Base-by-base conservation (phyloP, 495 filamentous ascomycete genomes). In the Neohortaea acidophila region DNA sequence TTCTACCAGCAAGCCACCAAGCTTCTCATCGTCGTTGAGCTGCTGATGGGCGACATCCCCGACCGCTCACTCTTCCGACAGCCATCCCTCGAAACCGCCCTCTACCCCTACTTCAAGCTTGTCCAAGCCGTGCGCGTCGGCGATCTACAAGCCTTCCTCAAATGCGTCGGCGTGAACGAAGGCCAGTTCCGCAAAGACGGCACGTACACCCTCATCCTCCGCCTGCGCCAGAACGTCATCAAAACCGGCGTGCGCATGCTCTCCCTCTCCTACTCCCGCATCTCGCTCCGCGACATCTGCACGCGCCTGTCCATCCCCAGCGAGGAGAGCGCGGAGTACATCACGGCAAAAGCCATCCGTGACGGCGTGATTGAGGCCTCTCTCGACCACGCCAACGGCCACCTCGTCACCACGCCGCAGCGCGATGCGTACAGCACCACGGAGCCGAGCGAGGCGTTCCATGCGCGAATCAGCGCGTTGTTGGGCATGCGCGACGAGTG, bases 161-260 rank as follows among this genome's bases (percentile, higher is more conserved):
- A 75, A 37, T 77, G 78, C 45, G 81, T 94, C 39, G 75, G 77
- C 44, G 70, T 72, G 14, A 74, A 94, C 60, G 77, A 73, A 38
- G 72, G 76, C 17, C 79, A 77, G 12, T 97, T 96, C 75, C 74
- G 81, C 33, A 77, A 78, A 38, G 91, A 97, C 58, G 84, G 84
- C 38, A 94, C 86, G 14, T 96, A 96, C 61, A 93, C 85, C 6
- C 69, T 97, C 35, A 87, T 94, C 55, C 70, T 94, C 44, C 84
- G 89, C 32, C 68, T 97, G 26, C 75, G 89, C 36, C 89, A 97
- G 57, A 96, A 96, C 60, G 89, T 97, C 57, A 96, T 97, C 73
- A 94, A 93, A 66, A 97, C 89, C 23, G 89, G 89, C 49, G 89
- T 97, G 48, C 83, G 89, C 45, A 94, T 94, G 83, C 94, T 97